Conservation (phyloP, 768 basidiomycete species). For the Kockovaella imperatae region DNA sequence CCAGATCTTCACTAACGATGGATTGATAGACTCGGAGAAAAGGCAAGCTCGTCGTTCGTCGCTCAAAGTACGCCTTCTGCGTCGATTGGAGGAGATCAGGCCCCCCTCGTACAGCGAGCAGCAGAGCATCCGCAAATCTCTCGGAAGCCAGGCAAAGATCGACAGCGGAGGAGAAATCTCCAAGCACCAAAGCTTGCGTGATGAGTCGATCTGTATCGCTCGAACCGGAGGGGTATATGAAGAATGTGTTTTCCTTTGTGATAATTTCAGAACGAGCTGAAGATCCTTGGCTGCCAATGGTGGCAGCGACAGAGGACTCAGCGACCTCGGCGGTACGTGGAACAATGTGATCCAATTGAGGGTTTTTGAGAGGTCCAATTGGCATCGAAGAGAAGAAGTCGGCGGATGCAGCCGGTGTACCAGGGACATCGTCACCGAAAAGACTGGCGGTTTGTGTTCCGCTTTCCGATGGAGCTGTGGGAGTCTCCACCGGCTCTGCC, state of each 20-base stretch:
- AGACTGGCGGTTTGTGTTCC: slow-evolving; percentile 59
- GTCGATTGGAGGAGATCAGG: slow-evolving; percentile 76
- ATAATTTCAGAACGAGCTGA: slow-evolving; percentile 62
- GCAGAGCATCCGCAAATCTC: slow-evolving; percentile 86
- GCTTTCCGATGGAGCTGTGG: slow-evolving; percentile 61
- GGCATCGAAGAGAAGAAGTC: slow-evolving; percentile 83
- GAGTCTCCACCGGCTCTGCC: slow-evolving; percentile 59
- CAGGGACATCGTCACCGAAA: slow-evolving; percentile 64
- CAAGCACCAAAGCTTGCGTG: slow-evolving; percentile 86
- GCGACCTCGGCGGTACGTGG: slow-evolving; percentile 68
- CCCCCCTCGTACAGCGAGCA: slow-evolving; percentile 86
- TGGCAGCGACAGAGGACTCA: slow-evolving; percentile 90
- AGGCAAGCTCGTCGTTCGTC: slow-evolving; percentile 63
- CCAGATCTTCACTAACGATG: slow-evolving; percentile 82
- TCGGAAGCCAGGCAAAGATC: slow-evolving; percentile 80
- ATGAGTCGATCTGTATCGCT: slow-evolving; percentile 78
- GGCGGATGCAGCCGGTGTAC: slow-evolving; percentile 55
- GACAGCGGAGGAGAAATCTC: slow-evolving; percentile 91
- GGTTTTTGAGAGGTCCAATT: slow-evolving; percentile 50
- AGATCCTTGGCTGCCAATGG: slow-evolving; percentile 81
- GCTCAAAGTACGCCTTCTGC: slow-evolving; percentile 88
- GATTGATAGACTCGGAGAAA: slow-evolving; percentile 92
- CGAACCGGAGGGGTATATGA: slow-evolving; percentile 79
- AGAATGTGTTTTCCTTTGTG: slow-evolving; percentile 78
- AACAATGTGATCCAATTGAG: slow-evolving; percentile 51